phyloP scores from a whole-genome alignment of 176 grass and related monocot genomes.

The barley (Hordeum vulgare) region MorexV3_pseudomolecules_assembly NC_058520.1:433186322-433186821 shows the following conservation, averaged over 20 bases:
- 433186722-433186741: conserved; percentile 34
- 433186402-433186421: conserved; percentile 75
- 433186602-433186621: neutral
- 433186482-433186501: too few species aligned
- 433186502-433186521: too few species aligned
- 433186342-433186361: too few species aligned
- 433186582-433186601: too few species aligned
- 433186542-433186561: too few species aligned
- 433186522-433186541: too few species aligned
- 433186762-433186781: neutral
- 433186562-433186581: too few species aligned
- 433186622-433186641: neutral
- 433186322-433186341: too few species aligned
- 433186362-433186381: conserved; percentile 27
- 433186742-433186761: neutral
- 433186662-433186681: neutral
- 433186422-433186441: too few species aligned
- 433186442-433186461: too few species aligned
- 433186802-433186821: conserved; percentile 60
- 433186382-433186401: conserved; percentile 90
- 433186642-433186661: neutral
- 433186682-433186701: conserved; percentile 24
- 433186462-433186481: too few species aligned
- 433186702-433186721: conserved; percentile 61
- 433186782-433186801: neutral